Evolutionary conservation across 495 filamentous ascomycete genomes (phyloP).

Genomic region (Pyrenopolyporus hunteri): DNA sequence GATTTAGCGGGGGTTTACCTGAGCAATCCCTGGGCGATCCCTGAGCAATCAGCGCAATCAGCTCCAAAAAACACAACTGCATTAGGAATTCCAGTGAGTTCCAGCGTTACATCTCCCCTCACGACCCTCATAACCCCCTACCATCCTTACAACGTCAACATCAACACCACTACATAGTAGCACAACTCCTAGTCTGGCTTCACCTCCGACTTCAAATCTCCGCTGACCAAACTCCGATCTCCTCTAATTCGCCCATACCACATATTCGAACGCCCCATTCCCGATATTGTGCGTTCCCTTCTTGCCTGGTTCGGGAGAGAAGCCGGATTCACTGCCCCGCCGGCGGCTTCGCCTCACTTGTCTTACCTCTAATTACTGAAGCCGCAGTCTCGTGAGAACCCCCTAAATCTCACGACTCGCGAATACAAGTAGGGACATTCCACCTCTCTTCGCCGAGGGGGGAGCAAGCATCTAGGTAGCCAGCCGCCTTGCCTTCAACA

Average conservation of each 20-base stretch:
- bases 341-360: slow-evolving; percentile 37
- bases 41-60: slow-evolving; percentile 15
- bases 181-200: background rate
- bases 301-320: slow-evolving; percentile 11
- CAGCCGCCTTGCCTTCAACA: background rate
- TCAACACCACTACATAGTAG: too few relatives aligned
- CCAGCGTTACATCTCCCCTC: slow-evolving; percentile 21
- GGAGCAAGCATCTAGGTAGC: slow-evolving; percentile 8
- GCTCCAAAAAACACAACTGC: slow-evolving; percentile 21
- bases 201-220: slow-evolving; percentile 1
- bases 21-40: too few relatives aligned
- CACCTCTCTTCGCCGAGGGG: slow-evolving; percentile 5
- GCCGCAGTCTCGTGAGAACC: slow-evolving; percentile 11
- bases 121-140: slow-evolving; percentile 3
- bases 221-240: slow-evolving; percentile 1
- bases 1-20: too few relatives aligned
- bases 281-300: slow-evolving; percentile 6
- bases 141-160: too few relatives aligned
- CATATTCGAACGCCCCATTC: background rate
- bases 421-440: slow-evolving; percentile 31
- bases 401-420: slow-evolving; percentile 5
- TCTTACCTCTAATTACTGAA: slow-evolving; percentile 21
- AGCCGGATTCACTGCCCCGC: slow-evolving; percentile 31
- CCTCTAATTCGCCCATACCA: slow-evolving; percentile 6
- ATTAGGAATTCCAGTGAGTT: slow-evolving; percentile 21